Evolutionary conservation across 768 basidiomycete genomes (phyloP).

Genomic region (Xerocomus brunneocitrinus): DNA sequence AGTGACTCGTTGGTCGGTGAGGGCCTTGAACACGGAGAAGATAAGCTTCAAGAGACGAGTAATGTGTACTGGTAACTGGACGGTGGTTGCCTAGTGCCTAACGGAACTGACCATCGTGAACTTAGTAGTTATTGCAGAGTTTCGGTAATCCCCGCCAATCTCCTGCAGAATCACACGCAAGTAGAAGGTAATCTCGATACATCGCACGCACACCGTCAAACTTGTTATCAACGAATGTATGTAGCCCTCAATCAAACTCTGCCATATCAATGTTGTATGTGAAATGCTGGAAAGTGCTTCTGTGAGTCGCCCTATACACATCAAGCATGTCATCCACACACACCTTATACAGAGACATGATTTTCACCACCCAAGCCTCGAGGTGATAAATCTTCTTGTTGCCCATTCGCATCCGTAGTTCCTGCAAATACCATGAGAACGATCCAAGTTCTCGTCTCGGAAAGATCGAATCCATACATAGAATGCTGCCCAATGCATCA

Average conservation of each 20-base stretch:
- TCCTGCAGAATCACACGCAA: background rate
- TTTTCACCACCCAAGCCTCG: constrained; percentile 95
- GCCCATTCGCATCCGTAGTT: constrained; percentile 93
- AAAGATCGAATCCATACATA: constrained; percentile 55
- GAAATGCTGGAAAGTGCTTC: constrained; percentile 23
- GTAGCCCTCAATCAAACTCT: constrained; percentile 27
- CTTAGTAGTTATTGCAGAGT: background rate
- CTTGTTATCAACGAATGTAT: background rate
- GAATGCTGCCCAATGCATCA: constrained; percentile 97
- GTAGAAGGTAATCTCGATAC: background rate
- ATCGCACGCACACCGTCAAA: background rate
- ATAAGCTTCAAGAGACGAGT: constrained; percentile 53
- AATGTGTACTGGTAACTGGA: background rate
- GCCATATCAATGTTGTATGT: constrained; percentile 33
- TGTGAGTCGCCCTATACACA: background rate
- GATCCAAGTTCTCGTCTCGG: background rate
- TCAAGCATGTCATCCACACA: background rate
- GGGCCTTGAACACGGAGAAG: constrained; percentile 98
- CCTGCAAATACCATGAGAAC: constrained; percentile 42
- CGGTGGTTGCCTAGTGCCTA: background rate
- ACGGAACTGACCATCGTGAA: constrained; percentile 24
- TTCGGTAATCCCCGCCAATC: too few relatives aligned
- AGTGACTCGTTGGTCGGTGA: constrained; percentile 94
- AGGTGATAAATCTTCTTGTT: constrained; percentile 94
- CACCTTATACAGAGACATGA: constrained; percentile 90